Evolutionary conservation across 1,284 basidiomycete genomes (phyloP).

Genomic region (Puccinia hordei): DNA sequence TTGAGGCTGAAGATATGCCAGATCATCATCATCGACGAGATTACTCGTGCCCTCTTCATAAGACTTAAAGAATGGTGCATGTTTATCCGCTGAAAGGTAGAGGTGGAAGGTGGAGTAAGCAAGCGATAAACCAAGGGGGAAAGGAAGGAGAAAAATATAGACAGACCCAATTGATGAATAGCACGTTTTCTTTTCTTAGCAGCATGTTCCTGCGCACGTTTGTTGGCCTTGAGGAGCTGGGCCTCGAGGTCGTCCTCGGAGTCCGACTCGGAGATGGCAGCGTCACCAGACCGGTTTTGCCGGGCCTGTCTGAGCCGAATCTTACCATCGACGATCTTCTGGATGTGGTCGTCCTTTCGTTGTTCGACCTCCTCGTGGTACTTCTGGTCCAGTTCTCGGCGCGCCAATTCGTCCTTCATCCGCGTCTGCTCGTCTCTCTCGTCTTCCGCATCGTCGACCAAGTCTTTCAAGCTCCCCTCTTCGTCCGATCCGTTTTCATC

Average conservation of each 20-base stretch:
- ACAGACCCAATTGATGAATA: conserved; percentile 43
- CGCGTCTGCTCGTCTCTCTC: conserved; percentile 29
- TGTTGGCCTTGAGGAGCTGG: conserved; percentile 21
- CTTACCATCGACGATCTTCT: conserved; percentile 36
- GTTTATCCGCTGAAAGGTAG: conserved; percentile 30
- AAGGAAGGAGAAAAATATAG: not conserved
- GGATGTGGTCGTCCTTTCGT: not conserved
- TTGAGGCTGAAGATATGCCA: conserved; percentile 34
- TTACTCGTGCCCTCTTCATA: conserved; percentile 45
- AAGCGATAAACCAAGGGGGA: not conserved
- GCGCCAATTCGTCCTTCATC: conserved; percentile 21
- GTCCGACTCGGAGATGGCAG: conserved; percentile 43
- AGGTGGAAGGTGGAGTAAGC: not conserved
- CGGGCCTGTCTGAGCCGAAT: conserved; percentile 36
- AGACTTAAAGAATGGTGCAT: conserved; percentile 43
- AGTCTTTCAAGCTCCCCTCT: conserved; percentile 20
- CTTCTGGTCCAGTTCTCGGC: conserved; percentile 11
- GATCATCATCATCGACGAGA: conserved; percentile 37
- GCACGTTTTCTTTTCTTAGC: conserved; percentile 41
- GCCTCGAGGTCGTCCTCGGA: conserved; percentile 46
- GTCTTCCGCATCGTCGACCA: conserved; percentile 47
- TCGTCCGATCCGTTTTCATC: conserved; percentile 25
- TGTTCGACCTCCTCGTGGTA: conserved; percentile 15
- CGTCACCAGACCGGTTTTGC: conserved; percentile 4
- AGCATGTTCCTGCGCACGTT: conserved; percentile 23